A percentile compares a stretch with the other conserved stretches of the same genome.
These are phyloP conservation scores for Kodamaea arcana DNA, from an alignment of 1,139 yeast genomes.

Conservation along the genomic window DNA sequence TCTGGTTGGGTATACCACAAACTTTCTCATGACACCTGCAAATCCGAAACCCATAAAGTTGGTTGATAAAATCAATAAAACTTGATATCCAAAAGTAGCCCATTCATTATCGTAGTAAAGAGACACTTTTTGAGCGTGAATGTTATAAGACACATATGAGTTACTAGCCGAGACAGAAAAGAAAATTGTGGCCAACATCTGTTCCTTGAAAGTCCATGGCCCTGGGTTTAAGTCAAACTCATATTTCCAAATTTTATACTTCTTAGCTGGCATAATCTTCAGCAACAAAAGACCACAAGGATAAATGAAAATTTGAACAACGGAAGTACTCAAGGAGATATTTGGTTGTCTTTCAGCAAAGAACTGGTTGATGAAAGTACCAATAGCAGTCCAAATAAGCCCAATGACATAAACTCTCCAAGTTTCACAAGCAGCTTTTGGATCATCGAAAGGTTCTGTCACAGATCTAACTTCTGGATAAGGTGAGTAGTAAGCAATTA, in stretches of 20 bases:
- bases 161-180: conserved; percentile 13
- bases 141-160: conserved; percentile 14
- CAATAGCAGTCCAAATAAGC: conserved; percentile 51
- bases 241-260: conserved; percentile 14
- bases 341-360: conserved; percentile 54
- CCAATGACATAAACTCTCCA: conserved; percentile 55
- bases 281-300: conserved; percentile 45
- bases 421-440: conserved; percentile 48
- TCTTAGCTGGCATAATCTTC: conserved; percentile 20
- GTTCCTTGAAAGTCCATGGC: conserved; percentile 22
- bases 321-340: conserved; percentile 41
- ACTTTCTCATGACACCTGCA: conserved; percentile 19
- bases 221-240: conserved; percentile 20
- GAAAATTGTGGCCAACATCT: conserved; percentile 18
- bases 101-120: conserved; percentile 14
- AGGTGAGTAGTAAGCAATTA: conserved; percentile 53
- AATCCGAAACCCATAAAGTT: conserved; percentile 21
- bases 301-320: conserved; percentile 55
- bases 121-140: conserved; percentile 15
- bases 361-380: conserved; percentile 55
- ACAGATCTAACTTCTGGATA: conserved; percentile 64
- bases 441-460: conserved; percentile 51
- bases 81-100: conserved; percentile 17
- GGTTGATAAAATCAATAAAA: conserved; percentile 13
- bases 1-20: conserved; percentile 14